Conservation (phyloP, 2,329 filamentous ascomycete species). For the Ceratocystis alfenasii region DNA sequence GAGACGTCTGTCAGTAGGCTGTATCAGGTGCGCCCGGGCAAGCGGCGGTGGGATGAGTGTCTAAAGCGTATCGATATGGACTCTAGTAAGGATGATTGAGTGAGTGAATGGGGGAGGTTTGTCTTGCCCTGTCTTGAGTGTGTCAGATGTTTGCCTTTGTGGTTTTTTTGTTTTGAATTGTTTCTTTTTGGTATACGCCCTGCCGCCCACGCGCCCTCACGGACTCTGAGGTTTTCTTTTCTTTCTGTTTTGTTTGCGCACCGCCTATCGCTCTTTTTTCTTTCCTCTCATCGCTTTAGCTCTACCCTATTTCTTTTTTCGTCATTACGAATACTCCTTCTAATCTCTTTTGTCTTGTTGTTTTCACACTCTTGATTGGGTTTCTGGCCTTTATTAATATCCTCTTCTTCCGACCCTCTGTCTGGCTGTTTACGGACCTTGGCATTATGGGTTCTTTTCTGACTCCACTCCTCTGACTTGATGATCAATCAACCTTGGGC, state of each 20-base stretch:
- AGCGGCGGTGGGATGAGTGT: conserved; percentile 59
- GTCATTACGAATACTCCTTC: background rate
- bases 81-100: conserved; percentile 18
- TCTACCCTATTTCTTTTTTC: background rate
- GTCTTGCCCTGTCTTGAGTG: background rate
- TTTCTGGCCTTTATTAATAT: conserved; percentile 1
- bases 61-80: conserved; percentile 32
- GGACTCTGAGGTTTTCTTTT: conserved; percentile 10
- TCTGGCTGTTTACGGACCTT: no score
- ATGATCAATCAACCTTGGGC: no score
- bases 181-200: conserved; percentile 10
- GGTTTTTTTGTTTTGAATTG: conserved; percentile 6
- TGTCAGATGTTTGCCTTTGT: conserved; percentile 1
- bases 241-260: background rate
- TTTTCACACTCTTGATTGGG: no score
- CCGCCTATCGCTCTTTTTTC: conserved; percentile 1
- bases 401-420: background rate
- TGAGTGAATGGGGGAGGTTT: background rate
- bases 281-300: background rate
- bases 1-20: conserved; percentile 67
- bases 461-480: no score
- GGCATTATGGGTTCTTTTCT: no score
- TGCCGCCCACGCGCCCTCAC: conserved; percentile 10
- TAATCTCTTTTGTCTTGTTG: conserved; percentile 4
- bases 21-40: conserved; percentile 79